A percentile compares a stretch with the other conserved stretches of the same genome.
Conservation (phyloP, 495 filamentous ascomycete species). For the Tuber brumale region DNA sequence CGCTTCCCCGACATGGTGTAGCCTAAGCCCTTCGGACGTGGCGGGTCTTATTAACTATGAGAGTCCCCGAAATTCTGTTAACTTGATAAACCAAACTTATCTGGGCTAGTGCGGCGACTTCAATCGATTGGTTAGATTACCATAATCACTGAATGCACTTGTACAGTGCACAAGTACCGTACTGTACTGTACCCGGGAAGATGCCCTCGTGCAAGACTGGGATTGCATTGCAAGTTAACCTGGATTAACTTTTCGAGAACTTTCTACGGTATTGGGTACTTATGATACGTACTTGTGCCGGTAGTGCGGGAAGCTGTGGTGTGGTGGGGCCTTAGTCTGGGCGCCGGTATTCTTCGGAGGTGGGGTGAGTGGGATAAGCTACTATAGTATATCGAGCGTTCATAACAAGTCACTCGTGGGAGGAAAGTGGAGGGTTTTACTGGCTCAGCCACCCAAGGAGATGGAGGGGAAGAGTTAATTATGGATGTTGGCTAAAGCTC, state of each 20-base stretch:
- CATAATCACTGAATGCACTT: no score
- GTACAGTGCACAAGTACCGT: no score
- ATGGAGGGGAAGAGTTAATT: background rate
- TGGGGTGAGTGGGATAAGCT: background rate
- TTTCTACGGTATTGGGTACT: no score
- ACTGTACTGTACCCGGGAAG: no score
- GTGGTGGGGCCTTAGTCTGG: background rate
- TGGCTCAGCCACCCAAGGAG: no score
- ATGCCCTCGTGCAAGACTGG: no score
- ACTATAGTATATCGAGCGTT: background rate
- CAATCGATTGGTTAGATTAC: no score
- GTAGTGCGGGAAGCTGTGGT: background rate
- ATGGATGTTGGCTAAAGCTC: background rate
- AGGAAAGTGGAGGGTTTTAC: background rate
- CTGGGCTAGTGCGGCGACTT: background rate
- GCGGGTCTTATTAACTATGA: background rate
- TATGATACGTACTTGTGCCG: no score
- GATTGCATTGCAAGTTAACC: no score
- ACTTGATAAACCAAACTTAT: background rate
- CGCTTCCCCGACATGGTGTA: no score
- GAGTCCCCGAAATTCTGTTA: background rate
- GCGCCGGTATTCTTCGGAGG: background rate
- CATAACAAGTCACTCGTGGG: background rate
- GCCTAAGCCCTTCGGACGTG: background rate
- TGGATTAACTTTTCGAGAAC: no score